Base-by-base conservation (phyloP, 2,329 filamentous ascomycete genomes). In the Pleurostoma richardsiae region DNA sequence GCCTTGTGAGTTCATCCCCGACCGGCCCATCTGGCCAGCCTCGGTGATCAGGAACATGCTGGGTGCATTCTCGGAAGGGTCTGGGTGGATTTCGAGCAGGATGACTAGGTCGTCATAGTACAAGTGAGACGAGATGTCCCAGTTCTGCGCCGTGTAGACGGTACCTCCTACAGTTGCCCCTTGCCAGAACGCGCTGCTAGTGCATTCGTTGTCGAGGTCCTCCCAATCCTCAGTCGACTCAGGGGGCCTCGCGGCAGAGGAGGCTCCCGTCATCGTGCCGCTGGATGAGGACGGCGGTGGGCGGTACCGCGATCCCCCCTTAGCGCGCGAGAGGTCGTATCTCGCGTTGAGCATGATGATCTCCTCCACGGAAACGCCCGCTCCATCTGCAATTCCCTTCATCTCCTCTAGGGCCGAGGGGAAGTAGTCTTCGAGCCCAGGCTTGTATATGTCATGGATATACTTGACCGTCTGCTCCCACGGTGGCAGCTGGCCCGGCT, bases 291-390 rank as follows among this genome's bases (percentile, higher is more conserved):
- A 8, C 8, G 43, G 38, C 46, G 44, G 29, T 44, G 10, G 30
- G 42, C 39, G 26, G 45, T 49, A 4, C 29, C 47, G 40, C 8
- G 44, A 41, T 6, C 33, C 30, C 3, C 33, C 41, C 40, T 10
- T 44, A 41, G 45, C 38, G 45, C 44, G 47, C 19, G 39, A 47
- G 19, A 56, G 50, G 39, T 54, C 52, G 30, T 56, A 56, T 27
- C 51, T 41, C n/a, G 50, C 50, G 39, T 56, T 56, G 33, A 56
- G 45, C 10, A 56, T n/a, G 10, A 56, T 42, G 30, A 56, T 52
- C 11, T 54, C 44, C n/a, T 49, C 45, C 5, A 56, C 41, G 10
- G 39, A 5, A 5, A 50, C 49, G 4, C 33, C 29, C 10, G 53
- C 53, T 4, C 53, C 53, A 30, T 54, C 53, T 6, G 53, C 53